Base-by-base conservation (phyloP, 2,329 filamentous ascomycete species). In the Monilinia polystroma region DNA sequence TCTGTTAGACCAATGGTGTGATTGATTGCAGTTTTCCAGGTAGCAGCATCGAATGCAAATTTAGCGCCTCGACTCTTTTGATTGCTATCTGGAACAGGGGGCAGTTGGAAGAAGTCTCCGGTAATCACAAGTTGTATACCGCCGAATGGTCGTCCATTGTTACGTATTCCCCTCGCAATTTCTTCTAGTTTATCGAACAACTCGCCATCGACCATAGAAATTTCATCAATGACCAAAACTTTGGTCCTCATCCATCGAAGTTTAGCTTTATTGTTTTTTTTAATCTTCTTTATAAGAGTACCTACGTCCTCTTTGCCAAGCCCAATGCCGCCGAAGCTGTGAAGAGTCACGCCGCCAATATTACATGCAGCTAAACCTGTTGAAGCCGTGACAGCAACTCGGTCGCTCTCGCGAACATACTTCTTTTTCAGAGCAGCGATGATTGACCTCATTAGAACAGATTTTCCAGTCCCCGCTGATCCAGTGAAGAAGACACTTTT, bases 401-500 rank as follows among this genome's bases (percentile, higher is more conserved):
- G 85, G 76, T 97, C 95, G 0, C 90, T 87, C 71, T 97, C 92
- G 60, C 85, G 84, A 3, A 79, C 81, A 77, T 90, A 90, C 75
- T 96, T 97, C 70, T 86, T 86, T 68, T 90, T 90, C 62, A 99
- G 77, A 4, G 90, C 87, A 6, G 85, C 81, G 72, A 99, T 98
- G 68, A 98, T 97, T 71, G 96, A 88, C 70, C 93, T 87, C 84
- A 99, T 92, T 67, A 99, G 80, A 4, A 99, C 94, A 1, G 95
- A 99, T 81, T 99, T 99, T 78, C 95, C 95, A 5, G 95, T 97
- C 82, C 90, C 93, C 67, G 95, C 95, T 68, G 95, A 96, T 73
- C 95, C 95, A 0, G 95, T 99, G 78, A 99, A 99, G 81, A 99
- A 99, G 2, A 97, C 93, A 73, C 94, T 98, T 77, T 93, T 90